Conservation (phyloP, 164 flowering plant species). For the Sedum album region DNA sequence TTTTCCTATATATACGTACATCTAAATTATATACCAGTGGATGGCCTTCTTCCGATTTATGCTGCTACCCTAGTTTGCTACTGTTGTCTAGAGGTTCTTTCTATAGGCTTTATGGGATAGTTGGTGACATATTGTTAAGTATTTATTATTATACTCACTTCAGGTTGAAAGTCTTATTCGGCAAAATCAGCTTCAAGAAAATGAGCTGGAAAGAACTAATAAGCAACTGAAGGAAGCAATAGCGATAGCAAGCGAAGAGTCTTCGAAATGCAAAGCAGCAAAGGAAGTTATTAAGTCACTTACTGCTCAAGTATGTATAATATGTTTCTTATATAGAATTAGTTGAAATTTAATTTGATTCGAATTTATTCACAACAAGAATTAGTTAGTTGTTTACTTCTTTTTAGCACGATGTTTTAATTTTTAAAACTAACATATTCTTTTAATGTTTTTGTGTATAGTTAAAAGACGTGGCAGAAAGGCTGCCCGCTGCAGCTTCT, state of each 20-base stretch:
- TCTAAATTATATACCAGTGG: neutral
- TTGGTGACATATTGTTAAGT: neutral
- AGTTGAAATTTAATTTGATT: too few species aligned
- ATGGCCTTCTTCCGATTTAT: neutral
- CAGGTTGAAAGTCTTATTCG: conserved; percentile 90
- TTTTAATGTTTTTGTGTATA: conserved; percentile 18
- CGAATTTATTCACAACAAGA: too few species aligned
- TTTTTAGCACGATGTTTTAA: neutral
- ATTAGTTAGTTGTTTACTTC: neutral
- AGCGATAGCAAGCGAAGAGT: conserved; percentile 80
- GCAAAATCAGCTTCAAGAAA: conserved; percentile 76
- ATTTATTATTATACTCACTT: neutral
- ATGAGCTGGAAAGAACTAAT: conserved; percentile 75
- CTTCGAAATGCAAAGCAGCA: conserved; percentile 92
- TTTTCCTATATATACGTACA: too few species aligned
- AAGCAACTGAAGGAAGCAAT: conserved; percentile 88
- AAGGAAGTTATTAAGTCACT: conserved; percentile 95
- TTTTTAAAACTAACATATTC: neutral
- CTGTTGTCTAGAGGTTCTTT: neutral
- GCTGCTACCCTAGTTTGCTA: neutral
- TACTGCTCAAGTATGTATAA: conserved; percentile 73
- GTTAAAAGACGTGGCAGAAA: conserved; percentile 96
- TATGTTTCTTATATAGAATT: neutral
- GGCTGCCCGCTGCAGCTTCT: conserved; percentile 75
- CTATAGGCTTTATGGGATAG: neutral